Evolutionary conservation across 106 monocot species (phyloP).

Genomic region (Triglochin maritima): DNA sequence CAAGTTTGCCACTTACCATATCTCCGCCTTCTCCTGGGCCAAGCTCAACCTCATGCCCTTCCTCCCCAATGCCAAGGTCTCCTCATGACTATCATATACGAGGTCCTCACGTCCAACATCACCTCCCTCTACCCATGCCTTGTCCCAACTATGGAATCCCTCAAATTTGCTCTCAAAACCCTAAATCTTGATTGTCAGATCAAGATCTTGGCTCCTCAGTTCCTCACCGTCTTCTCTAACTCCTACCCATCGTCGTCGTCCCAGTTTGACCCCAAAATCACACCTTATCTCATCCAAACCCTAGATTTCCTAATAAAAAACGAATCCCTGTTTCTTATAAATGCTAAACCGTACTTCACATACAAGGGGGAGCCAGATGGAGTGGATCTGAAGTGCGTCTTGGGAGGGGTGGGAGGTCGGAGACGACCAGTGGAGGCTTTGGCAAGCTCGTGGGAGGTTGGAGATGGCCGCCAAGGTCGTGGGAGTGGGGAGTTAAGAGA

Average conservation of each 20-base stretch:
- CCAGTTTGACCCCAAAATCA: neutral
- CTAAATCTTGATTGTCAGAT: constrained; percentile 9
- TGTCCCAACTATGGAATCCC: constrained; percentile 17
- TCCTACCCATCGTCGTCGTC: constrained; percentile 12
- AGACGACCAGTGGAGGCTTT: too few relatives aligned
- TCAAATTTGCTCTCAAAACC: constrained; percentile 6
- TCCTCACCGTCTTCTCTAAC: constrained; percentile 2
- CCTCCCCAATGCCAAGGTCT: constrained; percentile 13
- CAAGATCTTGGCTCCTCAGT: constrained; percentile 4
- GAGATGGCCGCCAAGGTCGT: too few relatives aligned
- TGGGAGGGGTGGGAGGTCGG: constrained; percentile 6
- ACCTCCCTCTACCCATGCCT: constrained; percentile 1
- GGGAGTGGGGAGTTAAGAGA: too few relatives aligned
- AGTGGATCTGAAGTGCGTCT: constrained; percentile 8
- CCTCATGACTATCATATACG: constrained; percentile 18
- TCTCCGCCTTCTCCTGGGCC: constrained; percentile 6
- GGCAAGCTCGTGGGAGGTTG: too few relatives aligned
- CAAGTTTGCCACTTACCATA: neutral
- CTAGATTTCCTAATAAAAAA: neutral
- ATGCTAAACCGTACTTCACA: constrained; percentile 20
- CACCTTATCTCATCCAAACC: neutral
- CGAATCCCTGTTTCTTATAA: constrained; percentile 6
- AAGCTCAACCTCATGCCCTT: constrained; percentile 10
- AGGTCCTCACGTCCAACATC: constrained; percentile 12
- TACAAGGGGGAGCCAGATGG: constrained; percentile 13